These are phyloP conservation scores for Phytophthora cactorum DNA, from an alignment of 352 stramenopile species.

Conservation along the genomic window DNA sequence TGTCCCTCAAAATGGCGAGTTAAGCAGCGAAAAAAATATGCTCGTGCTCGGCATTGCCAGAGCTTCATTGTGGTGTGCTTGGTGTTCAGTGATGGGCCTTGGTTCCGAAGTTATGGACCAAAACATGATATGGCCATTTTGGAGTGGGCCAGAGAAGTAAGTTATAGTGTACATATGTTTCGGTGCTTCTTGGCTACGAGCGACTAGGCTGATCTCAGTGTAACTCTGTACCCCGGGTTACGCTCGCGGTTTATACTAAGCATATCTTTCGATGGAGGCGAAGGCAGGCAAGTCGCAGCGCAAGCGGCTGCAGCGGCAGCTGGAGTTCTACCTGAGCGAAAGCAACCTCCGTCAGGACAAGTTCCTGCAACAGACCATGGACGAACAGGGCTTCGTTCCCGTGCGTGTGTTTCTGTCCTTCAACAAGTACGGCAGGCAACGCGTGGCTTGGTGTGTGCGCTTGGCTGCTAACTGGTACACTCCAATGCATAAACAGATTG, in stretches of 20 bases:
- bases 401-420: conserved; percentile 71
- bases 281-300: conserved; percentile 60
- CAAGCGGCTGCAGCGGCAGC: conserved; percentile 78
- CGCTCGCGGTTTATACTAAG: conserved; percentile 2
- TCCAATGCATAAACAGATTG: conserved; percentile 26
- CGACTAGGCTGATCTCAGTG: background rate
- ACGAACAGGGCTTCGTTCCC: conserved; percentile 65
- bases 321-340: conserved; percentile 83
- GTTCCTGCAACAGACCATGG: conserved; percentile 79
- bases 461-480: background rate
- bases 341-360: conserved; percentile 85
- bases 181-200: conserved; percentile 11
- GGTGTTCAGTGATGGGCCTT: too few species aligned
- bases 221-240: conserved; percentile 9
- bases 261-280: conserved; percentile 27
- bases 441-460: background rate
- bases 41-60: too few species aligned
- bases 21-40: too few species aligned
- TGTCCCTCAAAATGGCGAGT: too few species aligned
- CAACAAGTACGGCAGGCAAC: conserved; percentile 46
- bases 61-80: too few species aligned
- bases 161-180: too few species aligned
- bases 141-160: too few species aligned
- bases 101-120: too few species aligned
- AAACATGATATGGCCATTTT: too few species aligned